A percentile compares a stretch with the other conserved stretches of the same genome.
Evolutionary conservation across 2,329 filamentous ascomycete genomes (phyloP).

Genomic region (Xylogone sp.): DNA sequence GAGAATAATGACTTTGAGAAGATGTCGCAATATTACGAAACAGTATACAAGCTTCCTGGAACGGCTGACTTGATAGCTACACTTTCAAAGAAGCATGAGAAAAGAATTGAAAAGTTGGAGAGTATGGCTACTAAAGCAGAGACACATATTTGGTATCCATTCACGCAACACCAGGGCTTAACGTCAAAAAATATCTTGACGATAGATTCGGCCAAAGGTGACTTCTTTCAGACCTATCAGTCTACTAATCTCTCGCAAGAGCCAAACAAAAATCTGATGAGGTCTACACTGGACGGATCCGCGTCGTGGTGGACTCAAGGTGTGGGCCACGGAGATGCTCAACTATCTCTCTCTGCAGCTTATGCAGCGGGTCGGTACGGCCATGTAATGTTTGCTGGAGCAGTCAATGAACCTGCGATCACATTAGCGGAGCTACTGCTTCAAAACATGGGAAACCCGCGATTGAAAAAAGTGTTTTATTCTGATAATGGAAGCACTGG

Average conservation of each 20-base stretch:
- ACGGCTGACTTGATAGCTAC: constrained; percentile 44
- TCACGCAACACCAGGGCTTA: constrained; percentile 72
- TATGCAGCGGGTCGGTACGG: constrained; percentile 82
- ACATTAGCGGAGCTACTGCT: constrained; percentile 64
- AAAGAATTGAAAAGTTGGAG: constrained; percentile 55
- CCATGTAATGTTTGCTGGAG: constrained; percentile 82
- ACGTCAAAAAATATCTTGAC: constrained; percentile 60
- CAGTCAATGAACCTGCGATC: constrained; percentile 75
- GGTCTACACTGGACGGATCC: constrained; percentile 74
- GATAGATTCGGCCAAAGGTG: constrained; percentile 77
- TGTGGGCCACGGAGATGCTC: constrained; percentile 73
- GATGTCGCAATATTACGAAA: constrained; percentile 63
- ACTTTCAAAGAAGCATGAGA: constrained; percentile 49
- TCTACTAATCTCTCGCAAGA: constrained; percentile 6
- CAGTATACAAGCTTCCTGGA: constrained; percentile 33
- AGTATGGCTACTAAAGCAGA: constrained; percentile 59
- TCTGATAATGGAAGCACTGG: constrained; percentile 83
- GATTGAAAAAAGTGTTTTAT: constrained; percentile 71
- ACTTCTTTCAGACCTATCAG: constrained; percentile 64
- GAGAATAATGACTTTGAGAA: constrained; percentile 45
- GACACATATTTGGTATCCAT: constrained; percentile 76
- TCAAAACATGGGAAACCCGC: constrained; percentile 54
- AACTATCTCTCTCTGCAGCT: constrained; percentile 69
- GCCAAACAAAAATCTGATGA: constrained; percentile 38
- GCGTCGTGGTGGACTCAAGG: constrained; percentile 93